phyloP scores from a whole-genome alignment of 306 rosid genomes.

The Cicer chorassanicum region DNA sequence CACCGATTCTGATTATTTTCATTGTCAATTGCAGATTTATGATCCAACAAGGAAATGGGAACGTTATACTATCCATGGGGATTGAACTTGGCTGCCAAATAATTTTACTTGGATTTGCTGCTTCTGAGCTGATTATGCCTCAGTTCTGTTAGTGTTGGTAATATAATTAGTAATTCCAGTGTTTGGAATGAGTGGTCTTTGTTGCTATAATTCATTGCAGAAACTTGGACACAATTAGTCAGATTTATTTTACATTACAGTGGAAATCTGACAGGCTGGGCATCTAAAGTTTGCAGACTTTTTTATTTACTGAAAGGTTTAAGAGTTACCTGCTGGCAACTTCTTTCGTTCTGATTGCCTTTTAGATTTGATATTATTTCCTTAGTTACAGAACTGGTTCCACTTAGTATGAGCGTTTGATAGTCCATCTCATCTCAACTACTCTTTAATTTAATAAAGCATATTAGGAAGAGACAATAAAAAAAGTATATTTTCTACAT shows the following conservation, averaged over 20 bases:
- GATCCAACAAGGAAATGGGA: slow-evolving; percentile 77
- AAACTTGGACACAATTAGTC: neutral
- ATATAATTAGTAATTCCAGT: slow-evolving; percentile 8
- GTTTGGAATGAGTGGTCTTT: neutral
- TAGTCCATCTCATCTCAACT: too few relatives aligned
- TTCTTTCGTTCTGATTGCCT: neutral
- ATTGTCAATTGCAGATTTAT: slow-evolving; percentile 49
- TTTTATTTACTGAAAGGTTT: neutral
- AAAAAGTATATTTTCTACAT: too few relatives aligned
- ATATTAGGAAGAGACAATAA: too few relatives aligned
- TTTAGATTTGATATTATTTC: neutral
- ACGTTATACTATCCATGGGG: slow-evolving; percentile 77
- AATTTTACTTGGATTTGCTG: slow-evolving; percentile 28
- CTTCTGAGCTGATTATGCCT: slow-evolving; percentile 4
- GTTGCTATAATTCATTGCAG: neutral
- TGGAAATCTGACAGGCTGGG: neutral
- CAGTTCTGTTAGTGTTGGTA: neutral
- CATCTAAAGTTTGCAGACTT: neutral
- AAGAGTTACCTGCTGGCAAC: neutral
- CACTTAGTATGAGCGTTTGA: too few relatives aligned
- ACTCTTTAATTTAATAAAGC: too few relatives aligned
- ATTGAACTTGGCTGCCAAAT: slow-evolving; percentile 46
- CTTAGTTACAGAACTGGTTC: too few relatives aligned
- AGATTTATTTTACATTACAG: neutral
- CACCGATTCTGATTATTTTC: slow-evolving; percentile 14